Base-by-base conservation (phyloP, 2,329 filamentous ascomycete species). In the Alternaria gansuensis region DNA sequence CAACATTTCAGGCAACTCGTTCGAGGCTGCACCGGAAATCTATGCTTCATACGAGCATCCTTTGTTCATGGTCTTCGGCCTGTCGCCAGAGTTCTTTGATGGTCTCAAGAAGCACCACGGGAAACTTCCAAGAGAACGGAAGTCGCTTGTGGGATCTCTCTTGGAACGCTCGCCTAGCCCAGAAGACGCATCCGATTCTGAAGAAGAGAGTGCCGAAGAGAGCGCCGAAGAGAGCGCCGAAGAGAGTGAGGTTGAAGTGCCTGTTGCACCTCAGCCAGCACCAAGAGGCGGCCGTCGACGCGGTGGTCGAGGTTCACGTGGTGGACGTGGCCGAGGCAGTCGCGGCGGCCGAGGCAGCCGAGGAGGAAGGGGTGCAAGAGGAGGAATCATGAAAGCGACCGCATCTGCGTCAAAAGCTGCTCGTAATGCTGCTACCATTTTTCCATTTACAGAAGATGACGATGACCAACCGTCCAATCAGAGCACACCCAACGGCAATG, bases 401-500 rank as follows among this genome's bases (percentile, higher is more conserved):
- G 72, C 74, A 53, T 75, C 70, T 41, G 54, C 63, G 54, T 70
- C 66, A 31, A 73, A 75, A 55, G 66, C 66, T 50, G 63, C 70
- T 64, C 75, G 76, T 54, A 72, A 63, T 67, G 68, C 71, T 65
- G 67, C 70, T 60, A 65, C 72, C 49, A 66, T 65, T 53, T 73
- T 73, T 69, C 67, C 71, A 41, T 69, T 75, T 65, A 67, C 68
- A 59, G 74, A 77, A 66, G 71, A 71, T 33, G 74, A 74, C 49
- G 72, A 76, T 60, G 75, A 76, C 50, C 64, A 67, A 52, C 59
- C 65, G 56, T 72, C 75, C 69, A 76, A 76, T 74, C 69, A 76
- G 58, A 66, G 60, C 23, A 74, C 75, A 41, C 66, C 70, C 45
- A 68, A 63, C 44, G 66, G 57, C 26, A 63, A 58, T 52, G 74